Conservation (phyloP, 2,329 filamentous ascomycete species). For the Spiromastix sp. region DNA sequence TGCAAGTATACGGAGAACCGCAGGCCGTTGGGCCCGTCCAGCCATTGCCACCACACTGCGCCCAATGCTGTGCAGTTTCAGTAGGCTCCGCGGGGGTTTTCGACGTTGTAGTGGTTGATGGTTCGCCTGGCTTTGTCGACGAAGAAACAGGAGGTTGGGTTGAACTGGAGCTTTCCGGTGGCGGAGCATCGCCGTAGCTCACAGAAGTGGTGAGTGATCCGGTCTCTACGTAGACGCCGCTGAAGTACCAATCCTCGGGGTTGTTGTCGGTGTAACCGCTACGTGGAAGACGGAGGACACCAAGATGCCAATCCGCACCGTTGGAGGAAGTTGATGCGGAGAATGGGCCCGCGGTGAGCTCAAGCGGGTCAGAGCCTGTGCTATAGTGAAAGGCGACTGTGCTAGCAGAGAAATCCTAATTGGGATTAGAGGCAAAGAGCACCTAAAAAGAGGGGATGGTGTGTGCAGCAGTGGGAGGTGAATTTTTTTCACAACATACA, state of each 20-base stretch:
- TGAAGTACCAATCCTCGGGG: constrained; percentile 61
- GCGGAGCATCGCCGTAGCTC: too few relatives aligned
- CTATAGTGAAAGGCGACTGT: constrained; percentile 62
- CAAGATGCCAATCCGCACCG: constrained; percentile 63
- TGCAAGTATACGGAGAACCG: too few relatives aligned
- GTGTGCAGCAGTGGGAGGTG: too few relatives aligned
- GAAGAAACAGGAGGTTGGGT: too few relatives aligned
- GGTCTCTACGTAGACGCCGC: constrained; percentile 59
- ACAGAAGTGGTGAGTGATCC: constrained; percentile 36
- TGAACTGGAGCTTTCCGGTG: too few relatives aligned
- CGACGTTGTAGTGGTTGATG: too few relatives aligned
- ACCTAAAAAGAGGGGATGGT: too few relatives aligned
- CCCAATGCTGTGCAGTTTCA: too few relatives aligned
- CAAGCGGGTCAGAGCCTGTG: constrained; percentile 48
- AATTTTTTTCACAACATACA: constrained; percentile 23
- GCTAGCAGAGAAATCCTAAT: constrained; percentile 47
- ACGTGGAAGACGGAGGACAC: constrained; percentile 55
- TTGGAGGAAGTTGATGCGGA: constrained; percentile 53
- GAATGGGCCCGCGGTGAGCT: constrained; percentile 50
- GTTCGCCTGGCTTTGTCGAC: too few relatives aligned
- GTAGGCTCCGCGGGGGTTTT: too few relatives aligned
- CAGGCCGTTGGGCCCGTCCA: too few relatives aligned
- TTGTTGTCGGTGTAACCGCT: constrained; percentile 41
- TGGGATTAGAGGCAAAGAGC: constrained; percentile 5
- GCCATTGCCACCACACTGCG: too few relatives aligned